Conservation (phyloP, 805 yeast species). For the Nakazawaea ernobii region DNA sequence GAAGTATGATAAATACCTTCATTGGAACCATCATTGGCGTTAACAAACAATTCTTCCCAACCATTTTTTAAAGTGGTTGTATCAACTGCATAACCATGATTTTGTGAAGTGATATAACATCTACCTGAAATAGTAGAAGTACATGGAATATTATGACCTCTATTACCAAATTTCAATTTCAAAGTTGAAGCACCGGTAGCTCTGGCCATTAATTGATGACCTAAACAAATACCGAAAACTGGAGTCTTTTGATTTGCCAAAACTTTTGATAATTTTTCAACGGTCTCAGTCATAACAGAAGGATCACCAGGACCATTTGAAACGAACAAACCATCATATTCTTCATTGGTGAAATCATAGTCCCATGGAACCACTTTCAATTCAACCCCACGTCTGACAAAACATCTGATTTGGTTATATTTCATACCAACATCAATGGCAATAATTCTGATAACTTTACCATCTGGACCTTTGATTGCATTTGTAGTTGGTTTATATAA, state of each 20-base stretch:
- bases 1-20: conserved; percentile 94
- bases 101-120: conserved; percentile 98
- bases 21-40: conserved; percentile 95
- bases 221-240: conserved; percentile 95
- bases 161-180: conserved; percentile 95
- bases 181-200: conserved; percentile 92
- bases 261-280: conserved; percentile 51
- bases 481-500: conserved; percentile 63
- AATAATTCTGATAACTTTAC: conserved; percentile 73
- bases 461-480: conserved; percentile 56
- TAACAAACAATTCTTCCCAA: conserved; percentile 93
- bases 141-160: conserved; percentile 98
- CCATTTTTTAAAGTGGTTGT: conserved; percentile 62
- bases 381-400: conserved; percentile 94
- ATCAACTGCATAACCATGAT: conserved; percentile 98
- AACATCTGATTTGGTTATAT: conserved; percentile 95
- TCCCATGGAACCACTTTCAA: conserved; percentile 94
- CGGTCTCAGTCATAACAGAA: conserved; percentile 67
- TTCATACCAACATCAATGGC: conserved; percentile 98
- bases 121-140: conserved; percentile 85
- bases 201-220: conserved; percentile 94
- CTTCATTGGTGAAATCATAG: conserved; percentile 73
- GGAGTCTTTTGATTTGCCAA: conserved; percentile 72
- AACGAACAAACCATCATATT: conserved; percentile 90
- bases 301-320: conserved; percentile 99